Base-by-base conservation (phyloP, 2,329 filamentous ascomycete species). In the Aspergillus tubingensis region DNA sequence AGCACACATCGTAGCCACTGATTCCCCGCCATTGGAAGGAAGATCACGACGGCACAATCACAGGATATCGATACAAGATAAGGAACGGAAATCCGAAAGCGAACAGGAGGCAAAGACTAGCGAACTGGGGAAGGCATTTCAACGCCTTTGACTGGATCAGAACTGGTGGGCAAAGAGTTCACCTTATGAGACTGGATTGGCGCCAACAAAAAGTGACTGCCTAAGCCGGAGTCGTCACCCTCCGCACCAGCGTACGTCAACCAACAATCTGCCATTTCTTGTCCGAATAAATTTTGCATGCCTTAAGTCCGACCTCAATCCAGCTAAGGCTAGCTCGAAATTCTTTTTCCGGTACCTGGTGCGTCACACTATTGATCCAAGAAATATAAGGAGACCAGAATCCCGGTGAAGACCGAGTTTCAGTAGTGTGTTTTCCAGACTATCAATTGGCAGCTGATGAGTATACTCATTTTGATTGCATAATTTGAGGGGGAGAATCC, bases 151-250 rank as follows among this genome's bases (percentile, higher is more conserved):
- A 27, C 7, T 27, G 23, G 47, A 17, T n/a, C 30, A 8, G 47
- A 5, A 27, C 25, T 17, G 25, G 47, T 19, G 25, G 47, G 47
- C 15, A 50, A 30, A n/a, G 23, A 17, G 47, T 50, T 50, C 30
- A 30, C 25, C 47, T 50, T 50, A 50, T 50, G 47, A 21, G 25
- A 15, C 4, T 10, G 25, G 19, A n/a, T n/a, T 50, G 47, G 47
- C 47, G 47, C 47, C 47, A 30, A 30, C 47, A 27, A 10, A 10
- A 49, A 32, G 30, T 32, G 47, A 50, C 47, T 50, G 47, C 47
- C 47, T 50, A 50, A 50, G 47, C 15, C 15, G 47, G 47, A 50
- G 47, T 50, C 47, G 47, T 50, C 47, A 50, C 47, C 25, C 47
- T 21, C 47, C 47, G 47, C 47, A 50, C 25, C 6, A 11, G 47